Conservation (phyloP, 2,329 filamentous ascomycete species). For the Trichoderma arundinaceum region DNA sequence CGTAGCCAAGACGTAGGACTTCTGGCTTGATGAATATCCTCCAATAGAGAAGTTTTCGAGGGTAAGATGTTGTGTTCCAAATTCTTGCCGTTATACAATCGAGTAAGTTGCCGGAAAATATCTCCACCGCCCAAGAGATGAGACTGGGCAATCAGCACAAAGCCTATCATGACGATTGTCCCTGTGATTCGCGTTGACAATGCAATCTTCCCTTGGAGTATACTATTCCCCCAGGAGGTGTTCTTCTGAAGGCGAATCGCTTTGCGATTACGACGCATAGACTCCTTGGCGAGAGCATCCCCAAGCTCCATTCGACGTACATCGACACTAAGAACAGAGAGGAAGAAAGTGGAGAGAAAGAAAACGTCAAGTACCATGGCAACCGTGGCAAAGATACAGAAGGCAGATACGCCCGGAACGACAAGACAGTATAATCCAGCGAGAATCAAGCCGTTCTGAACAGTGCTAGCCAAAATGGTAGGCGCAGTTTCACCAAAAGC, state of each 20-base stretch:
- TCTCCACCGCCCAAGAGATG: slow-evolving; percentile 73
- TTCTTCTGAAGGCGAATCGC: slow-evolving; percentile 37
- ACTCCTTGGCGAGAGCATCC: slow-evolving; percentile 68
- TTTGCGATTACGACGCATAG: slow-evolving; percentile 48
- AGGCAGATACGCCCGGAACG: slow-evolving; percentile 72
- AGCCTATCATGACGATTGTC: slow-evolving; percentile 73
- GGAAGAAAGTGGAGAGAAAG: slow-evolving; percentile 79
- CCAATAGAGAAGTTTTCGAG: slow-evolving; percentile 51
- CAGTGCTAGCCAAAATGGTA: slow-evolving; percentile 68
- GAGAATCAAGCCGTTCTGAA: slow-evolving; percentile 72
- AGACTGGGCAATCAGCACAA: slow-evolving; percentile 75
- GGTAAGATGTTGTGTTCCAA: slow-evolving; percentile 38
- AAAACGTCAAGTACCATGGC: slow-evolving; percentile 79
- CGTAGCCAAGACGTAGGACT: slow-evolving; percentile 78
- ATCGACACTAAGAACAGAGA: slow-evolving; percentile 79
- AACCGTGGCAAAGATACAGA: slow-evolving; percentile 77
- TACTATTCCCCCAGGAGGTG: slow-evolving; percentile 60
- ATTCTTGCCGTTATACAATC: slow-evolving; percentile 36
- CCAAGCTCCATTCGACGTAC: slow-evolving; percentile 76
- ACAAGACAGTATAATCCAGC: slow-evolving; percentile 69
- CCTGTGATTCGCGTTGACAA: slow-evolving; percentile 77
- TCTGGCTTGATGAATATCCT: slow-evolving; percentile 73
- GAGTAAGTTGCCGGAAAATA: slow-evolving; percentile 42
- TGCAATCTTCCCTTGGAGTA: slow-evolving; percentile 69
- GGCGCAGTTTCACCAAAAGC: slow-evolving; percentile 76